Conservation (phyloP, 2,329 filamentous ascomycete genomes). For the Diaporthe velutina region DNA sequence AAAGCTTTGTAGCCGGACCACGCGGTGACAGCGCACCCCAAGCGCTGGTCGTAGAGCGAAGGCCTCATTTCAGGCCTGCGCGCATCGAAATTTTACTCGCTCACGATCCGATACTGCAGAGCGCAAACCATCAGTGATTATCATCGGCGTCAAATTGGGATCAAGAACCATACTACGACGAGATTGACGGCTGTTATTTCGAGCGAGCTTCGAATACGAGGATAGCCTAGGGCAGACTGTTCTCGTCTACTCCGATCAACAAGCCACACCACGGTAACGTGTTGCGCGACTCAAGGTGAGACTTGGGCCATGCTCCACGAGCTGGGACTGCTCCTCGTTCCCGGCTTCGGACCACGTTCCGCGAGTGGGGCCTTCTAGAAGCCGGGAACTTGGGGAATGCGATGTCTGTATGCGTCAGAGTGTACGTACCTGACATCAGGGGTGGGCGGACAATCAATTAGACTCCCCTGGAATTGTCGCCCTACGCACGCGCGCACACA, state of each 20-base stretch:
- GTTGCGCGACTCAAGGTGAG: conserved; percentile 19
- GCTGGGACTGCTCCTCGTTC: conserved; percentile 41
- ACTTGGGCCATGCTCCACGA: conserved; percentile 31
- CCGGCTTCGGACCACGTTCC: conserved; percentile 39
- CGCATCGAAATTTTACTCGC: conserved; percentile 21
- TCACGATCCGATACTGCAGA: not conserved
- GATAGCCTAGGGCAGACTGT: not conserved
- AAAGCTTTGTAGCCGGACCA: conserved; percentile 7
- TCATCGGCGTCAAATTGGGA: conserved; percentile 15
- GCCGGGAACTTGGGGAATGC: conserved; percentile 7
- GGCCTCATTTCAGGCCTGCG: conserved; percentile 8
- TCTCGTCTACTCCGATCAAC: conserved; percentile 6
- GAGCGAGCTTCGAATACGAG: conserved; percentile 24
- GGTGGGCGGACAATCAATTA: conserved; percentile 17
- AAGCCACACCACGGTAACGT: not conserved
- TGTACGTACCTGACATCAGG: conserved; percentile 27
- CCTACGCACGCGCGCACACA: conserved; percentile 14
- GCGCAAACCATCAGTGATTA: not conserved
- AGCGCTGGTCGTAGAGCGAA: not conserved
- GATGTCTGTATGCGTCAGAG: not conserved
- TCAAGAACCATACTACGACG: not conserved
- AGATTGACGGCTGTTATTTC: conserved; percentile 5
- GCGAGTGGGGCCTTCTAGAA: conserved; percentile 36
- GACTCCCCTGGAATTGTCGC: conserved; percentile 32
- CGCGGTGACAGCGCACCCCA: not conserved